Base-by-base conservation (phyloP, 1,139 yeast species). In the Protomyces inundatus region DNA sequence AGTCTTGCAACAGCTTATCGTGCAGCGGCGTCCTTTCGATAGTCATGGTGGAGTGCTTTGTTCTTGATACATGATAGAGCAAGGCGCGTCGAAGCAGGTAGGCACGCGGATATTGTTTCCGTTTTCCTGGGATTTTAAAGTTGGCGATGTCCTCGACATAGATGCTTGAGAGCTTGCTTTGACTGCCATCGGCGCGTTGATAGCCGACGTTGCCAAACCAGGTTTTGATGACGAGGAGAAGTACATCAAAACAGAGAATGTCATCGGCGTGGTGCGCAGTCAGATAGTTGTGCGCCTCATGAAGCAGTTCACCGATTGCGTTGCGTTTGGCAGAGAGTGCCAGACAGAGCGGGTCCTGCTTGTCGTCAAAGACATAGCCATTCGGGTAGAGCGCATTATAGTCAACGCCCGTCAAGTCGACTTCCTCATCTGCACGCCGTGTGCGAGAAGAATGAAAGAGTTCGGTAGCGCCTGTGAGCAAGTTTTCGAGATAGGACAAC, bases 201-300 rank as follows among this genome's bases (percentile, higher is more conserved):
- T 84, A 80, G 0, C 96, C 96, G 35, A 88, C 87, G 73, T 90
- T 95, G 16, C 88, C 82, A 68, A 93, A 84, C 90, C 96, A 93
- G 9, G 87, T 84, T 69, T 87, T 85, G 63, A 87, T 74, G 1
- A 86, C 86, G 71, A 84, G 84, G 55, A 90, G 75, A 57, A 87
- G 79, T 54, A 85, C 84, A 69, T 84, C 84, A 73, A 86, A 82
- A 23, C 88, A 75, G 16, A 84, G 83, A n/a, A 89, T 82, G 68
- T 89, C 87, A 68, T 88, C 90, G 64, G 82, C 84, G 65, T 82
- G 82, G 64, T 82, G 76, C 3, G 77, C 73, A 3, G 75, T 71
- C 67, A 90, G 73, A 69, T 81, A 83, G 46, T 76, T 72, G 68
- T 80, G 81, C 23, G 88, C 76, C 5, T 79, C 77, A 71, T 89